A percentile compares a stretch with the other conserved stretches of the same genome.
Conservation (phyloP, 495 filamentous ascomycete species). For the Neurospora sublineolata region DNA sequence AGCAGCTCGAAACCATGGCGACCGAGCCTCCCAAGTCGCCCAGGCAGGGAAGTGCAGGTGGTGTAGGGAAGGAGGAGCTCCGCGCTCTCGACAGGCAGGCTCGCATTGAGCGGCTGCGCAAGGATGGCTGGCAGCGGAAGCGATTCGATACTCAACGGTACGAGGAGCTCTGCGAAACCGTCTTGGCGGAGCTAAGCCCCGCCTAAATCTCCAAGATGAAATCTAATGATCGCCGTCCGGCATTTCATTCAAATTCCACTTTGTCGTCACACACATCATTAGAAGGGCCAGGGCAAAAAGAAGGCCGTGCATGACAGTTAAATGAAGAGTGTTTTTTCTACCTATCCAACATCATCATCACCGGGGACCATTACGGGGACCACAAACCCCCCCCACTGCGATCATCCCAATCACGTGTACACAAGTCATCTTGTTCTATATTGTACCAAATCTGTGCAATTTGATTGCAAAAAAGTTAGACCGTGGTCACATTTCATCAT, state of each 20-base stretch:
- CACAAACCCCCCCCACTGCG: neutral
- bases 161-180: conserved; percentile 35
- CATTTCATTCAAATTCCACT: neutral
- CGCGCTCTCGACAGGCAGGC: conserved; percentile 22
- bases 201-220: neutral
- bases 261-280: neutral
- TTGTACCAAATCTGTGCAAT: neutral
- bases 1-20: conserved; percentile 16
- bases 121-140: conserved; percentile 35
- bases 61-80: conserved; percentile 17
- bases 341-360: neutral
- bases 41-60: neutral
- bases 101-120: conserved; percentile 35
- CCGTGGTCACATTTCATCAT: neutral
- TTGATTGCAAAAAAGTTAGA: neutral
- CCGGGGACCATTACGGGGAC: neutral
- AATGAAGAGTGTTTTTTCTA: neutral
- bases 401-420: neutral
- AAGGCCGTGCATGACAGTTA: neutral
- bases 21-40: conserved; percentile 3
- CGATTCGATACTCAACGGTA: conserved; percentile 39
- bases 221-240: neutral
- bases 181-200: conserved; percentile 28
- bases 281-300: neutral
- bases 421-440: neutral